Evolutionary conservation across 352 stramenopile genomes (phyloP), one percentile per base, ranked within the genome.

Genomic region (Globisporangium mamillatum): DNA sequence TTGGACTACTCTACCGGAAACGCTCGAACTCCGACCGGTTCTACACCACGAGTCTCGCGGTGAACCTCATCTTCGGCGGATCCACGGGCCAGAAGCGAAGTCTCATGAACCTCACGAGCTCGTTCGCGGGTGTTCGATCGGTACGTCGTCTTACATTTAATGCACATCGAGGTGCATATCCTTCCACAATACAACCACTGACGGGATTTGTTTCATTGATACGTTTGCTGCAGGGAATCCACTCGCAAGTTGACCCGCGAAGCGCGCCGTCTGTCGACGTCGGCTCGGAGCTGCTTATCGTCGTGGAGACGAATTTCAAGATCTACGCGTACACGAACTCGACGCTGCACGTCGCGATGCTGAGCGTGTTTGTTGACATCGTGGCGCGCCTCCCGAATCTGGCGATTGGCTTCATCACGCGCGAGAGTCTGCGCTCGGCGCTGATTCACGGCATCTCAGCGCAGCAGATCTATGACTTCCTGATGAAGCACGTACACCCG

Each of bases 261-360:
- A 74, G 75, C 2, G 73, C 67, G 18, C 75, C 80, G 18, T 69
- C 67, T 0, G 38, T 75, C 1, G 77, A 85, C 34, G 70, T 82
- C 32, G 76, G 70, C 16, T 80, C 77, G 20, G 71, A 84, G 36
- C 63, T 88, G 53, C 72, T 79, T 16, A 81, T 97, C 50, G 89
- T 97, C 29, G 91, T 97, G 32, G 90, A 97, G 75, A 97, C 92
- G 34, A 98, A 98, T 68, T 98, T 97, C 71, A 95, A 98, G 75
- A 74, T 97, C 8, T 95, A 97, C 70, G 89, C 89, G 9, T 98
- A 98, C 79, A 97, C 92, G 22, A 73, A 78, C 36, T 97, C 89
- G 27, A 92, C 89, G 22, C 78, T 98, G 60, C 92, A 98, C 71
- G 82, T 97, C 41, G 91, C 90, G n/a, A 98, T 98, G 91, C 80